Percentiles rank a stretch among this genome's conserved stretches.
Evolutionary conservation across 495 filamentous ascomycete genomes (phyloP).

Genomic region (Hypoxylon rickii): DNA sequence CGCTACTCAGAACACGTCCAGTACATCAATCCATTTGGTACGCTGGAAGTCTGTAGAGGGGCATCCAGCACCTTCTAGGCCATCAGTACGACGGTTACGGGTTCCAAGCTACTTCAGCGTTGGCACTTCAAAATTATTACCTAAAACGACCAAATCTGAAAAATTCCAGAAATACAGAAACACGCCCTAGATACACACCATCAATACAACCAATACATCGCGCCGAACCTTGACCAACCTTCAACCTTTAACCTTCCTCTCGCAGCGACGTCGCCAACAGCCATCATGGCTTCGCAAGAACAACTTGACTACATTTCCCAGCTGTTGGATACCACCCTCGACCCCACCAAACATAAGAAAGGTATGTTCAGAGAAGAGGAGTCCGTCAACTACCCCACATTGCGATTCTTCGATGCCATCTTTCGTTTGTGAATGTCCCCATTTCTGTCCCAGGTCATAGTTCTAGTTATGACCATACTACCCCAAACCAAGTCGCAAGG

Average conservation of each 20-base stretch:
- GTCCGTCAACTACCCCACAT: slow-evolving; percentile 2
- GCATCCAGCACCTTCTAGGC: not conserved
- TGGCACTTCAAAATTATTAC: too few species aligned
- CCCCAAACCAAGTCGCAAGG: too few species aligned
- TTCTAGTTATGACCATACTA: too few species aligned
- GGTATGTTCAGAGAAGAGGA: slow-evolving; percentile 56
- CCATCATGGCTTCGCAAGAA: slow-evolving; percentile 77
- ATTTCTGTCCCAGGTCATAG: slow-evolving; percentile 3
- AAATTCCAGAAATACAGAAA: not conserved
- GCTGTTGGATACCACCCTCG: slow-evolving; percentile 84
- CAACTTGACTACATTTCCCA: slow-evolving; percentile 72
- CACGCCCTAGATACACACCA: not conserved
- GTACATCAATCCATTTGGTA: not conserved
- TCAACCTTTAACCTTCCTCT: not conserved
- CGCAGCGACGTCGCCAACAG: slow-evolving; percentile 7
- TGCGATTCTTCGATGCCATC: not conserved
- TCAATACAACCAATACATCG: not conserved
- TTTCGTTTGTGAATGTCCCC: not conserved
- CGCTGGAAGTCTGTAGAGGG: not conserved
- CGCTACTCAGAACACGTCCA: not conserved
- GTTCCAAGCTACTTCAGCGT: too few species aligned
- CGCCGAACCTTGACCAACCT: not conserved
- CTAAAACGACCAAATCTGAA: not conserved
- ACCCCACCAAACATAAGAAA: slow-evolving; percentile 83
- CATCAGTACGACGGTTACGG: too few species aligned